Evolutionary conservation across 345 rosid species (phyloP), one percentile per base, ranked within the genome.

Genomic region (Trapa incisa): DNA sequence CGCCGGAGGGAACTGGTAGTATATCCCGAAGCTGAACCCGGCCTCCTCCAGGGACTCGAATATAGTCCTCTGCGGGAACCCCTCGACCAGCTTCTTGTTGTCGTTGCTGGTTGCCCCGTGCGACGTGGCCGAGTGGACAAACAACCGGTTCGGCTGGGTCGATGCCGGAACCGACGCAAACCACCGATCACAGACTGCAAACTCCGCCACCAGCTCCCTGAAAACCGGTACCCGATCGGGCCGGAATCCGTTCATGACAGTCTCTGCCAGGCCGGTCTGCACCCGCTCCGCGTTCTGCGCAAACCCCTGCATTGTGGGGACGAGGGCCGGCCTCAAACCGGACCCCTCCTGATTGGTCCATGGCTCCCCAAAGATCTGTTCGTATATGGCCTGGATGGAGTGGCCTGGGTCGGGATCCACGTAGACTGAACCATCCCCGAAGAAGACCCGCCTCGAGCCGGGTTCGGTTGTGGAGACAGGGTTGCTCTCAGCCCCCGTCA

Each of bases 401-500:
- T 91, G 97, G 56, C 85, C 93, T 0, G 97, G 97, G 72, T 91
- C 93, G 0, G 88, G 89, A 65, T 88, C 93, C 41, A 91, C 81
- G 73, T 86, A 83, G 35, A 80, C 83, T 10, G 96, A 76, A 4
- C 75, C 70, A 61, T 85, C 83, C 0, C 74, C 65, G 62, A 83
- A 91, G 70, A 38, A 73, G 10, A 88, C 35, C 41, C 29, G 74
- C 37, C 73, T 29, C 17, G 91, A 80, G 48, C 48, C 73, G 1
- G 76, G 62, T 74, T 85, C 85, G n/a, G 86, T 75, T 52, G 86
- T 68, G 61, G 87, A 84, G 6, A 80, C 53, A 42, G 87, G 87
- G 71, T 88, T 91, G 12, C 88, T 85, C 74, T 91, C 87, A 0
- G 86, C 72, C 29, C 86, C 89, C 0, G 86, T 80, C 5, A 87